Evolutionary conservation across 768 basidiomycete genomes (phyloP).

Genomic region (Chalciporus sphaerocephalus): DNA sequence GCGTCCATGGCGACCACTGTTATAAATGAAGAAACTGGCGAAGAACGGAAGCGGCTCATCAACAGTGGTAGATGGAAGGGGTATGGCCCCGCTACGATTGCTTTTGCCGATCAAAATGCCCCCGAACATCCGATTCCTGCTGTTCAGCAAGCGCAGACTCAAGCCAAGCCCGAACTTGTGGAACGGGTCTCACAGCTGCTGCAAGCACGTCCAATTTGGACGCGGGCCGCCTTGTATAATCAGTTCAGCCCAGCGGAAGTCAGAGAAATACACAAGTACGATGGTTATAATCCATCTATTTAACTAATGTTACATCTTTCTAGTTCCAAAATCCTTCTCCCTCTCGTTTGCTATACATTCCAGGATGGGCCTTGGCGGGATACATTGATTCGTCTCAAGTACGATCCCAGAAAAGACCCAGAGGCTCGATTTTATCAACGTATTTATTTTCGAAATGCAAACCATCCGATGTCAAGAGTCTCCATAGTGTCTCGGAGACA

Average conservation of each 20-base stretch:
- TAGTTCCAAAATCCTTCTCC: slow-evolving; percentile 79
- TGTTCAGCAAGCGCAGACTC: slow-evolving; percentile 56
- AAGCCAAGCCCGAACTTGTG: slow-evolving; percentile 53
- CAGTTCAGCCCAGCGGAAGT: slow-evolving; percentile 68
- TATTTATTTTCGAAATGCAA: slow-evolving; percentile 83
- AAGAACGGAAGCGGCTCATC: slow-evolving; percentile 78
- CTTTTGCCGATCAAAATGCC: slow-evolving; percentile 57
- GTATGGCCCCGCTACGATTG: slow-evolving; percentile 67
- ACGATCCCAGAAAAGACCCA: slow-evolving; percentile 79
- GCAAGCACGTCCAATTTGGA: slow-evolving; percentile 79
- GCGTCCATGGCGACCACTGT: slow-evolving; percentile 66
- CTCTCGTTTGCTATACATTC: slow-evolving; percentile 82
- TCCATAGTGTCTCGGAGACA: slow-evolving; percentile 67
- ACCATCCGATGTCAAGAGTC: slow-evolving; percentile 72
- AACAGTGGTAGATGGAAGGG: slow-evolving; percentile 86
- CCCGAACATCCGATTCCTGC: slow-evolving; percentile 59
- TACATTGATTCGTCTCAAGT: slow-evolving; percentile 78
- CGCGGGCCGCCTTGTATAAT: slow-evolving; percentile 78
- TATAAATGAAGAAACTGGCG: slow-evolving; percentile 71
- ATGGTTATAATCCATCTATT: background rate
- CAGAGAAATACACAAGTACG: slow-evolving; percentile 73
- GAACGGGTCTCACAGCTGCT: slow-evolving; percentile 61
- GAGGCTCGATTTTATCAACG: slow-evolving; percentile 83
- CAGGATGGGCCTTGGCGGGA: slow-evolving; percentile 94
- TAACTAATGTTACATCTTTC: slow-evolving; percentile 3